A percentile compares a stretch with the other conserved stretches of the same genome.
These are phyloP conservation scores for Fusarium abutilonis DNA, from an alignment of 2,329 filamentous ascomycete species.

Conservation along the genomic window DNA sequence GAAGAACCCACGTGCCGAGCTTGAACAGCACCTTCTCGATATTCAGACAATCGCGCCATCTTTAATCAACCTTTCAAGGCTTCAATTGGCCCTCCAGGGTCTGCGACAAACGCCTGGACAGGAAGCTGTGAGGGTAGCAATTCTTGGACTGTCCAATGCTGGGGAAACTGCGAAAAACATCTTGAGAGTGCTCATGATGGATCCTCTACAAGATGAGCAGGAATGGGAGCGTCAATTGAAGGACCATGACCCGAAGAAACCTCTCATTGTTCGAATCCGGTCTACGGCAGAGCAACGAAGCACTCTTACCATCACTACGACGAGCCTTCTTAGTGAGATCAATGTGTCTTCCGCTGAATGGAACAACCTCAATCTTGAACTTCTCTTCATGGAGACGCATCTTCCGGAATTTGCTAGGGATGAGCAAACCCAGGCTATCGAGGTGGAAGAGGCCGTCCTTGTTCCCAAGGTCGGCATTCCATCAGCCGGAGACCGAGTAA, in stretches of 20 bases:
- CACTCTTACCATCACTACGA: constrained; percentile 45
- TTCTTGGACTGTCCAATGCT: constrained; percentile 60
- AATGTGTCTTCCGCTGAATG: constrained; percentile 70
- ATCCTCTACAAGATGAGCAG: constrained; percentile 71
- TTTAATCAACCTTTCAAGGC: constrained; percentile 72
- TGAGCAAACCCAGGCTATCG: constrained; percentile 43
- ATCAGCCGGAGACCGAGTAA: constrained; percentile 70
- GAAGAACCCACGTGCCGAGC: constrained; percentile 59
- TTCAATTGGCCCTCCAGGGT: constrained; percentile 76
- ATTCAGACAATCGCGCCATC: constrained; percentile 70
- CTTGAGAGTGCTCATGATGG: constrained; percentile 74
- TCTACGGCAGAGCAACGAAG: constrained; percentile 45
- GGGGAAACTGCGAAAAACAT: constrained; percentile 68
- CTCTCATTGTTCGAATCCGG: constrained; percentile 70
- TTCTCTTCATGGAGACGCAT: constrained; percentile 66
- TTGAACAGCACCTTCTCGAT: constrained; percentile 67
- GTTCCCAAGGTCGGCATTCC: constrained; percentile 79
- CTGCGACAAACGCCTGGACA: constrained; percentile 65
- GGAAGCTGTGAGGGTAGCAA: constrained; percentile 68
- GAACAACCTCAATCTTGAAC: constrained; percentile 70
- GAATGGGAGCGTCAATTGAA: constrained; percentile 74
- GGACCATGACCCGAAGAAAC: constrained; percentile 60
- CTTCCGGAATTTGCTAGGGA: constrained; percentile 49
- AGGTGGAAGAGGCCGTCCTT: constrained; percentile 73
- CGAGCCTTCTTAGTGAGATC: constrained; percentile 64